Conservation (phyloP, 768 basidiomycete species). For the Calocera cornea region DNA sequence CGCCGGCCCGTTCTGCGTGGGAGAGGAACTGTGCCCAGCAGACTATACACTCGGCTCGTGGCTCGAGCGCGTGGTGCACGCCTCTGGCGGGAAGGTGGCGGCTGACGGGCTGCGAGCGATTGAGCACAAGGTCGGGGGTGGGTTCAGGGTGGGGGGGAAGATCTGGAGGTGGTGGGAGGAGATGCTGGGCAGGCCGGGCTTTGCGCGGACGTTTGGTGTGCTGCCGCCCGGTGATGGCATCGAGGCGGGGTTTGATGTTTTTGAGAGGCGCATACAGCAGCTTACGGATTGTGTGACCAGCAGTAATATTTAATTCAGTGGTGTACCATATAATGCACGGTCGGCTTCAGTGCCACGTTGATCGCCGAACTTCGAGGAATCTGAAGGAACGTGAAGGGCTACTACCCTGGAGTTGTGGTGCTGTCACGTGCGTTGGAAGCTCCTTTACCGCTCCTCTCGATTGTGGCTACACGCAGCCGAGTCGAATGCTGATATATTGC, state of each 20-base stretch:
- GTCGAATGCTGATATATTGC: too few species aligned
- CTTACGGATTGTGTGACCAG: too few species aligned
- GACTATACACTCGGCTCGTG: not conserved
- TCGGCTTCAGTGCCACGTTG: too few species aligned
- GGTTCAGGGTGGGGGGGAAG: slow-evolving; percentile 2
- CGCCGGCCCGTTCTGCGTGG: not conserved
- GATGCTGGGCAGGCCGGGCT: not conserved
- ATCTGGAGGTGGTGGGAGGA: not conserved
- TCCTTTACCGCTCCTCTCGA: too few species aligned
- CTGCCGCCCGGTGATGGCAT: not conserved
- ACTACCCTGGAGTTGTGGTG: too few species aligned
- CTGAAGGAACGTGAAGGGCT: too few species aligned
- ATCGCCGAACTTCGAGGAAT: too few species aligned
- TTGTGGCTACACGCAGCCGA: too few species aligned
- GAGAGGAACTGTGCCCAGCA: not conserved
- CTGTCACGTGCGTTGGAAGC: too few species aligned
- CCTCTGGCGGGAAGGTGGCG: not conserved
- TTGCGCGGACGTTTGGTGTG: not conserved
- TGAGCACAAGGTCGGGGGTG: not conserved
- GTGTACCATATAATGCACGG: too few species aligned
- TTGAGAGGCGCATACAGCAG: not conserved
- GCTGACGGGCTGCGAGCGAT: not conserved
- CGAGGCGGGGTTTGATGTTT: not conserved
- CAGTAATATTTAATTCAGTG: too few species aligned
- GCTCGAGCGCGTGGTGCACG: not conserved